Percentiles rank a stretch among this genome's conserved stretches.
Conservation (phyloP, 1,284 basidiomycete genomes). For the Sanghuangporus weigelae region DNA sequence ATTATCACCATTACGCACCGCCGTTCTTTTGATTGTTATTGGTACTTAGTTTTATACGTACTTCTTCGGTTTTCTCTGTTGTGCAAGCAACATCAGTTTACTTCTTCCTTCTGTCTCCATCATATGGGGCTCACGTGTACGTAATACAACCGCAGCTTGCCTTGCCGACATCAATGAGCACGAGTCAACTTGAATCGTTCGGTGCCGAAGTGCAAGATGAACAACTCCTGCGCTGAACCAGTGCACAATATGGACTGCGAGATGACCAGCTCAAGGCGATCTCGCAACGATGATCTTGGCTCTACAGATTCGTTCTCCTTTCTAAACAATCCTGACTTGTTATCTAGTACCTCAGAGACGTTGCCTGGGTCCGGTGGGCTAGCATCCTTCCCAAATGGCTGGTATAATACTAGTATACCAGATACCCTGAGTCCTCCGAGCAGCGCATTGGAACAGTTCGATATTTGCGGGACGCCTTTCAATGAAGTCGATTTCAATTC, state of each 20-base stretch:
- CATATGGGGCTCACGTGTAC: neutral
- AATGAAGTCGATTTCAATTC: constrained; percentile 6
- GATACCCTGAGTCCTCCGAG: neutral
- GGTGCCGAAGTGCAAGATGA: neutral
- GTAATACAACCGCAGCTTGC: neutral
- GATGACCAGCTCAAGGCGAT: constrained; percentile 4
- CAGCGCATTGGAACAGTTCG: neutral
- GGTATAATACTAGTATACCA: neutral
- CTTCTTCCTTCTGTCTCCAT: neutral
- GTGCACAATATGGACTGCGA: neutral
- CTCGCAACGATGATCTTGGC: neutral
- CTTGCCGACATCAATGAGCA: neutral
- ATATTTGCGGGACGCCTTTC: neutral
- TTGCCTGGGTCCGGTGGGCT: constrained; percentile 5
- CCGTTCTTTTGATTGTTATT: constrained; percentile 15
- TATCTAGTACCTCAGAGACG: neutral
- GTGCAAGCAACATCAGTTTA: constrained; percentile 4
- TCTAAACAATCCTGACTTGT: constrained; percentile 6
- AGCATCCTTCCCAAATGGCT: constrained; percentile 1
- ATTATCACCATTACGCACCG: constrained; percentile 8
- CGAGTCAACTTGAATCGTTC: neutral
- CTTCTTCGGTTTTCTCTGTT: constrained; percentile 7
- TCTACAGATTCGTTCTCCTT: constrained; percentile 12
- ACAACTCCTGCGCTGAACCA: neutral
- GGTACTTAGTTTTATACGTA: constrained; percentile 8